phyloP scores from a whole-genome alignment of 805 yeast species.

The Blastobotrys chiropterorum region DNA sequence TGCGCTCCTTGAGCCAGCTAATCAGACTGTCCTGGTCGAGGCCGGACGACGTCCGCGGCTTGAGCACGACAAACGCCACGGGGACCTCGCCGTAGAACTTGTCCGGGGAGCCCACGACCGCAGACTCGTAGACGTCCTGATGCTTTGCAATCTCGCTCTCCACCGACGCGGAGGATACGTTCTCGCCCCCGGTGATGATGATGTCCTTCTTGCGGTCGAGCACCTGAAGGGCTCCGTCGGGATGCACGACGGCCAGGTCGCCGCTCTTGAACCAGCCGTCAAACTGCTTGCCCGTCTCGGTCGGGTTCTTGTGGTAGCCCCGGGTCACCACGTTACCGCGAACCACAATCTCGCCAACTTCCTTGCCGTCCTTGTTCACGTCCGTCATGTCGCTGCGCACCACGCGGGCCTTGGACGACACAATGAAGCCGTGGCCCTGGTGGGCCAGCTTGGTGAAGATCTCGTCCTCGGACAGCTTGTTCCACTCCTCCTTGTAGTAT shows the following conservation, averaged over 20 bases:
- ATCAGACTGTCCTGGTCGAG: constrained; percentile 19
- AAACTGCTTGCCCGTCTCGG: constrained; percentile 30
- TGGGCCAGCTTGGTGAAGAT: constrained; percentile 27
- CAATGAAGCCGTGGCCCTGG: constrained; percentile 31
- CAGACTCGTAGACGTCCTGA: constrained; percentile 28
- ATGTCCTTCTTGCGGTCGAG: constrained; percentile 34
- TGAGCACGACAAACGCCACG: constrained; percentile 26
- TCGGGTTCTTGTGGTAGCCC: constrained; percentile 30
- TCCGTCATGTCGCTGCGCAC: constrained; percentile 20
- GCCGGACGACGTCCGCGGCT: constrained; percentile 11
- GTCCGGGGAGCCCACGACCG: constrained; percentile 30
- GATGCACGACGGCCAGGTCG: constrained; percentile 32
- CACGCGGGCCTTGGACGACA: constrained; percentile 26
- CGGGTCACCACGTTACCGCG: constrained; percentile 30
- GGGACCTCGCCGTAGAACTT: constrained; percentile 32
- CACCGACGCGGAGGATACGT: constrained; percentile 32
- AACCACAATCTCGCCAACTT: constrained; percentile 31
- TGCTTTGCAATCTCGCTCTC: constrained; percentile 26
- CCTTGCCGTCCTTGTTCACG: constrained; percentile 27
- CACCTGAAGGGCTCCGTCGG: constrained; percentile 30
- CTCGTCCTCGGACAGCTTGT: constrained; percentile 22
- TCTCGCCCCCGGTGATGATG: constrained; percentile 34
- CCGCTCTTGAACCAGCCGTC: constrained; percentile 34
- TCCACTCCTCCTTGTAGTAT: constrained; percentile 30
- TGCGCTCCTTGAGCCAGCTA: constrained; percentile 20